These are phyloP conservation scores for Aspergillus hiratsukae DNA, from an alignment of 2,329 filamentous ascomycete species.

Conservation along the genomic window DNA sequence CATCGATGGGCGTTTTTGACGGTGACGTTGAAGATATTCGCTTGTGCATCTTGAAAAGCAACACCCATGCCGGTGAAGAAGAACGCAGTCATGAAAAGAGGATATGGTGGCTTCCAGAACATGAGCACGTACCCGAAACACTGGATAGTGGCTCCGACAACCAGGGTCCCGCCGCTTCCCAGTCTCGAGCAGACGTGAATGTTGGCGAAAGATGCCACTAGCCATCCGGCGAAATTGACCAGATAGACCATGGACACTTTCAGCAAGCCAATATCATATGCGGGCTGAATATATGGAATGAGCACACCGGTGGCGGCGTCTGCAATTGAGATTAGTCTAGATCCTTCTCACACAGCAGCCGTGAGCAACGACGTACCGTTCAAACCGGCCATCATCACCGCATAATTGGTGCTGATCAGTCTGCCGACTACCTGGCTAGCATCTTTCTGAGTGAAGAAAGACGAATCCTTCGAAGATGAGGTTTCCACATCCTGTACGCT, in stretches of 20 bases:
- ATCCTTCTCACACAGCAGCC: background rate
- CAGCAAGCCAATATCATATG: constrained; percentile 17
- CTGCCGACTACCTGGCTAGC: constrained; percentile 16
- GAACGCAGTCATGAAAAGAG: constrained; percentile 19
- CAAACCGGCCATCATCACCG: constrained; percentile 14
- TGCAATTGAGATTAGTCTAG: constrained; percentile 1
- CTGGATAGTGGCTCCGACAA: constrained; percentile 16
- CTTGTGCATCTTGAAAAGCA: constrained; percentile 19
- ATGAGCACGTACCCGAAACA: constrained; percentile 19
- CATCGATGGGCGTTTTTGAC: constrained; percentile 20
- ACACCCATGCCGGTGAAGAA: constrained; percentile 21
- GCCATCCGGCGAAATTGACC: constrained; percentile 19
- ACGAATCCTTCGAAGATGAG: background rate
- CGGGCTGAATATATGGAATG: constrained; percentile 22
- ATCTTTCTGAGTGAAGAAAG: constrained; percentile 10
- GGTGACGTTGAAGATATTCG: constrained; percentile 20
- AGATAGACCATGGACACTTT: constrained; percentile 21
- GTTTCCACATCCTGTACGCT: constrained; percentile 1
- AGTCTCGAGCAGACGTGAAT: constrained; percentile 21
- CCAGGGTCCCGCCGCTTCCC: constrained; percentile 20
- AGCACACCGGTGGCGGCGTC: constrained; percentile 20
- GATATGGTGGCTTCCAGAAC: constrained; percentile 20
- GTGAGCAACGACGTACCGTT: constrained; percentile 12
- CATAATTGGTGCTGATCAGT: constrained; percentile 19
- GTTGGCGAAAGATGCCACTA: constrained; percentile 19